These are phyloP conservation scores for Talaromyces sp. DNA, from an alignment of 2,329 filamentous ascomycete species.

Conservation along the genomic window DNA sequence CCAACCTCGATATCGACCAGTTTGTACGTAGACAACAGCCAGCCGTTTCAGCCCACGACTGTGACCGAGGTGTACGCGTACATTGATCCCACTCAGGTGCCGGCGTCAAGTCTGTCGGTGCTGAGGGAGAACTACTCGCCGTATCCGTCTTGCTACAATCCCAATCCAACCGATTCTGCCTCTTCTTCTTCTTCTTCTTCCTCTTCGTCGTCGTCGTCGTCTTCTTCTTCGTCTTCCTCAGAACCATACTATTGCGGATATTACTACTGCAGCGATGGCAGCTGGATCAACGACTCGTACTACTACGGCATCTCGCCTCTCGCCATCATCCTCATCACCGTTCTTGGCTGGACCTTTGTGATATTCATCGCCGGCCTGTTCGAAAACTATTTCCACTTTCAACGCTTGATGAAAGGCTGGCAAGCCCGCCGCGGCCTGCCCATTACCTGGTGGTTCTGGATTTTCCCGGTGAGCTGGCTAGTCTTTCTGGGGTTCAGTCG, in stretches of 20 bases:
- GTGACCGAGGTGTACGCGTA: slow-evolving; percentile 22
- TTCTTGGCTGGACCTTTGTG: slow-evolving; percentile 24
- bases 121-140: slow-evolving; percentile 19
- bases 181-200: slow-evolving; percentile 1
- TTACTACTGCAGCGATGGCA: slow-evolving; percentile 8
- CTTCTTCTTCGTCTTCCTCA: background rate
- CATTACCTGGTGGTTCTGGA: slow-evolving; percentile 23
- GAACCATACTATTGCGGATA: background rate
- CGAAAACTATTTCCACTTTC: slow-evolving; percentile 28
- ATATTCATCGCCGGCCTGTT: slow-evolving; percentile 24
- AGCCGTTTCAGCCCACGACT: slow-evolving; percentile 23
- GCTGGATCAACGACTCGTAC: slow-evolving; percentile 20
- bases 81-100: slow-evolving; percentile 26
- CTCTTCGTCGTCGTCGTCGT: background rate
- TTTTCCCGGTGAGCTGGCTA: slow-evolving; percentile 18
- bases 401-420: slow-evolving; percentile 30
- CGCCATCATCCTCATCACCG: slow-evolving; percentile 21
- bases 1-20: slow-evolving; percentile 20
- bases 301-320: slow-evolving; percentile 21
- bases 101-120: slow-evolving; percentile 14
- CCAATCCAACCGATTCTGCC: slow-evolving; percentile 2
- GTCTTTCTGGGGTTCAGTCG: slow-evolving; percentile 21
- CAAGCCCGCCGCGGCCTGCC: slow-evolving; percentile 29
- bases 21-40: slow-evolving; percentile 17
- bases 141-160: slow-evolving; percentile 10